Base-by-base conservation (phyloP, 2,329 filamentous ascomycete genomes). In the Exophiala sp. region DNA sequence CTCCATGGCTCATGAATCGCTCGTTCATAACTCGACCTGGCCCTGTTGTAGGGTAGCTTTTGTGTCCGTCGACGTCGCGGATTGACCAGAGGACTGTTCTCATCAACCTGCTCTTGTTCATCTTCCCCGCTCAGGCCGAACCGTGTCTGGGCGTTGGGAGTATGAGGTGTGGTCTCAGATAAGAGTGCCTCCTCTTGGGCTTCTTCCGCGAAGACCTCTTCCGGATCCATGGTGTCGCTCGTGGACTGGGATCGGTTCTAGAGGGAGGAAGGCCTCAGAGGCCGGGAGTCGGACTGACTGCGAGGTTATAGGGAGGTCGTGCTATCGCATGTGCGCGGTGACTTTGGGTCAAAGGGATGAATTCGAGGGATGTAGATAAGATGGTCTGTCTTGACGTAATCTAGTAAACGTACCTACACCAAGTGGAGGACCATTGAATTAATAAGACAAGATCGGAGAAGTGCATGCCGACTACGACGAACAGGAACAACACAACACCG, bases 191-290 rank as follows among this genome's bases (percentile, higher is more conserved):
- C 63, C 41, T 66, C 56, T 46, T 67, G 64, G 8, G 61, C 57
- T 40, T 66, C 65, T 39, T 62, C 59, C 10, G 60, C 61, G 34
- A 67, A 63, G 4, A 62, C 57, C 43, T 64, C 58, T 53, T 69
- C 66, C 37, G 62, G 64, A 55, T 66, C 64, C 63, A 68, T 68
- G 37, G 32, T 56, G 34, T 22, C 30, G 44, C 13, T 48, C 14
- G 37, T 14, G n/a, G 41, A 41, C 11, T 13, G 23, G 13, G 18
- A 21, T 8, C 3, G 3, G 29, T 34, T 10, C 10, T 22, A 21
- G 13, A 29, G 18, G 19, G 46, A 16, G 22, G 23, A 41, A 41
- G 34, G 29, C 14, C 14, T 21, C 10, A 18, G 37, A 16, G 14
- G 38, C 8, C 10, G 22, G 22, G n/a, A 16, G 8, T 13, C 14